These are phyloP conservation scores for Zymoseptoria pseudotritici DNA, from an alignment of 2,329 filamentous ascomycete genomes.

Conservation along the genomic window DNA sequence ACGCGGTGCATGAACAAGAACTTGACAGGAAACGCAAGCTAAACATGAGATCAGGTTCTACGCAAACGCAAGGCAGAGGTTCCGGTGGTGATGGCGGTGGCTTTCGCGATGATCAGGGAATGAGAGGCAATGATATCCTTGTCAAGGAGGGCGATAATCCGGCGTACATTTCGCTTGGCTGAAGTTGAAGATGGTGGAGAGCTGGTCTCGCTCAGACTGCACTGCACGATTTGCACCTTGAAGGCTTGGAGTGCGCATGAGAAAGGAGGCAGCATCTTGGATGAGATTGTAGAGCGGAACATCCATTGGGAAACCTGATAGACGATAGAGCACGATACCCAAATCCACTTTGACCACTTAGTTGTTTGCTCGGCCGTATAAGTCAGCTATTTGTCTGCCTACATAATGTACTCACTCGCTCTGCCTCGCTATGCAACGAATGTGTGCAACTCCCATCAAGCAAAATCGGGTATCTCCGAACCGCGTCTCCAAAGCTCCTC, in stretches of 20 bases:
- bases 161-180: slow-evolving; percentile 28
- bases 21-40: slow-evolving; percentile 33
- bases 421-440: neutral
- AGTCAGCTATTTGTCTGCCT: too few relatives aligned
- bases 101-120: slow-evolving; percentile 1
- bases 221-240: too few relatives aligned
- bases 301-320: neutral
- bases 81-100: slow-evolving; percentile 3
- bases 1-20: slow-evolving; percentile 33
- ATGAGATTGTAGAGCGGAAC: neutral
- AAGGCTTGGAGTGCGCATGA: too few relatives aligned
- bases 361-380: neutral
- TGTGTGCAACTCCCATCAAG: neutral
- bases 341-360: neutral
- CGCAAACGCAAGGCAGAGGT: slow-evolving; percentile 19
- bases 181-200: neutral
- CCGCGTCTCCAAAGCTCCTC: neutral
- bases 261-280: neutral
- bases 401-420: too few relatives aligned
- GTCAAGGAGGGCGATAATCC: slow-evolving; percentile 28
- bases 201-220: too few relatives aligned
- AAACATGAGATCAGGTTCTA: slow-evolving; percentile 20
- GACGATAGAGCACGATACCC: slow-evolving; percentile 14
- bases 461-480: neutral
- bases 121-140: slow-evolving; percentile 23